Evolutionary conservation across 139 green algal species (phyloP).

Genomic region (Auxenochlorella pyrenoidosa): DNA sequence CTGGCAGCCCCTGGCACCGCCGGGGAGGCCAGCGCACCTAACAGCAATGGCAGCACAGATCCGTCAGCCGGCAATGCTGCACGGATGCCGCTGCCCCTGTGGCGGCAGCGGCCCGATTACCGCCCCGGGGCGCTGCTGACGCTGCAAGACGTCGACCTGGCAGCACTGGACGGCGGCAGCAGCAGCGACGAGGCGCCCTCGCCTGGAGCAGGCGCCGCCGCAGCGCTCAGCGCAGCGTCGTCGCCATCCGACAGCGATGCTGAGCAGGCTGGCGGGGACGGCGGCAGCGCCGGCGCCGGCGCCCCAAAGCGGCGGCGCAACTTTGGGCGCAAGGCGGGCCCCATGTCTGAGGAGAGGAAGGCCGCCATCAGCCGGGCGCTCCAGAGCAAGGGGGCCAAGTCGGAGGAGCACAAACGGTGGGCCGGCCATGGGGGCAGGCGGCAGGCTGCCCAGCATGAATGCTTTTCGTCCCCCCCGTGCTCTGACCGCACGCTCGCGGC

Average conservation of each 20-base stretch:
- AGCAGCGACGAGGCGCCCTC: neutral
- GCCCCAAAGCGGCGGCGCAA: neutral
- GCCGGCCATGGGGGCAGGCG: neutral
- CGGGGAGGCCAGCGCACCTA: neutral
- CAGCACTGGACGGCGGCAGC: neutral
- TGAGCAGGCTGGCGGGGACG: neutral
- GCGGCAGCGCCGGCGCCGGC: neutral
- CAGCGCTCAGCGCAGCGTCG: neutral
- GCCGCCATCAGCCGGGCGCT: conserved; percentile 38
- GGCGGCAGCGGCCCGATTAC: conserved; percentile 37
- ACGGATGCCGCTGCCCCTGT: neutral
- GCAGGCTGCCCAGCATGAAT: too few relatives aligned
- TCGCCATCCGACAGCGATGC: neutral
- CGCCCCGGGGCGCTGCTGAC: conserved; percentile 10
- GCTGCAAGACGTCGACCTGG: conserved; percentile 27
- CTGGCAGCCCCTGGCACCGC: too few relatives aligned
- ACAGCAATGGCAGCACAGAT: neutral
- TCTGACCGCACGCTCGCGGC: too few relatives aligned
- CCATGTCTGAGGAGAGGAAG: conserved; percentile 36
- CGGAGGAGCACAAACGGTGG: conserved; percentile 39
- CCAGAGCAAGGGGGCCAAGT: conserved; percentile 25
- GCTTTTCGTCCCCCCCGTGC: too few relatives aligned
- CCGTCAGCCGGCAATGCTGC: neutral
- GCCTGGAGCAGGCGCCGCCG: neutral
- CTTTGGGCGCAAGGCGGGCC: neutral